A percentile compares a stretch with the other conserved stretches of the same genome.
phyloP scores from a whole-genome alignment of 352 stramenopile genomes.

The Globisporangium carolinianum region DNA sequence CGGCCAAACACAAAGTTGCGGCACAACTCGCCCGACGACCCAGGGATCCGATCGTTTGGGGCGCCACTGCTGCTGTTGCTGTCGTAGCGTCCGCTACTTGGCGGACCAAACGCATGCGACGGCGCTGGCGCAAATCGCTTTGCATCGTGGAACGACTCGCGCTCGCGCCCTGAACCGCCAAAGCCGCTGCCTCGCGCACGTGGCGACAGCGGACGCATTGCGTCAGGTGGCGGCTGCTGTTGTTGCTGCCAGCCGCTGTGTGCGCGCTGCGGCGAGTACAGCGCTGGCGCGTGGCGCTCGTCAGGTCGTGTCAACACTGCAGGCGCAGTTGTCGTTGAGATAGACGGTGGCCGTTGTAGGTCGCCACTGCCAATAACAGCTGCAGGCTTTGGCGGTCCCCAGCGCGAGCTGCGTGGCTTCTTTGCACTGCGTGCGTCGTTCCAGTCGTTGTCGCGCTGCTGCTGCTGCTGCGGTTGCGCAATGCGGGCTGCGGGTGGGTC shows the following conservation, averaged over 20 bases:
- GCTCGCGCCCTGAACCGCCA: not conserved
- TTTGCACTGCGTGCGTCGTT: conserved; percentile 42
- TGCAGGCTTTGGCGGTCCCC: conserved; percentile 41
- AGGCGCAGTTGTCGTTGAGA: too few relatives aligned
- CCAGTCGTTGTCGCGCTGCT: conserved; percentile 20
- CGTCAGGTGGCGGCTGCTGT: not conserved
- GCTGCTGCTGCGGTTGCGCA: conserved; percentile 18
- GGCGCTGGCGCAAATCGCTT: conserved; percentile 9
- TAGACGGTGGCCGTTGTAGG: too few relatives aligned
- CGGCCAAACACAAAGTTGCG: conserved; percentile 62
- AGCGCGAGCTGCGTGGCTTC: conserved; percentile 61
- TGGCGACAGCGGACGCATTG: not conserved
- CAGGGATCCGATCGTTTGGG: conserved; percentile 22
- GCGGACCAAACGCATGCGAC: not conserved
- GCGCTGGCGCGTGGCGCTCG: not conserved
- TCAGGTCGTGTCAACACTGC: conserved; percentile 15
- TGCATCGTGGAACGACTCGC: conserved; percentile 9
- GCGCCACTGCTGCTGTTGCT: conserved; percentile 3
- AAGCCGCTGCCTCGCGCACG: not conserved
- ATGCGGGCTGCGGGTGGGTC: conserved; percentile 8
- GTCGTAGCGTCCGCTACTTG: not conserved
- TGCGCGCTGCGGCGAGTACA: not conserved
- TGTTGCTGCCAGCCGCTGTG: not conserved
- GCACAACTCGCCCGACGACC: conserved; percentile 55
- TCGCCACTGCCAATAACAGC: conserved; percentile 10